Conservation (phyloP, 805 yeast species). For the Suhomyces sp. region DNA sequence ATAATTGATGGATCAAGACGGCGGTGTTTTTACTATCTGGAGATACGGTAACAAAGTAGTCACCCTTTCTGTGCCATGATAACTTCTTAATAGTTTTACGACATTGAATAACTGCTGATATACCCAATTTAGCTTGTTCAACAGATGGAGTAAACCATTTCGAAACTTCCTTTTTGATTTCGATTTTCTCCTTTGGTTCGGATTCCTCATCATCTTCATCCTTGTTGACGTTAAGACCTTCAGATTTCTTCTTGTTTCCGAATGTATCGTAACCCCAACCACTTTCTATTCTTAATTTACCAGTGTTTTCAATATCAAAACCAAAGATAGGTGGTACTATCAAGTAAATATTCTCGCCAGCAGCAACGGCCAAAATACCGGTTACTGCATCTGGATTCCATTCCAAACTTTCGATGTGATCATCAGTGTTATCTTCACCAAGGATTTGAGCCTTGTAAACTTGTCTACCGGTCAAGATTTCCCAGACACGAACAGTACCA, state of each 20-base stretch:
- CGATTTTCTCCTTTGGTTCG: slow-evolving; percentile 13
- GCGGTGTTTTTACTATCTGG: slow-evolving; percentile 88
- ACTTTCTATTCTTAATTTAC: slow-evolving; percentile 74
- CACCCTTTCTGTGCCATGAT: slow-evolving; percentile 97
- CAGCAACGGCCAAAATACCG: slow-evolving; percentile 82
- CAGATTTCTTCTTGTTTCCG: slow-evolving; percentile 48
- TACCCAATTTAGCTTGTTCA: slow-evolving; percentile 60
- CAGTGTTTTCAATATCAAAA: slow-evolving; percentile 77
- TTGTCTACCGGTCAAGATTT: slow-evolving; percentile 91
- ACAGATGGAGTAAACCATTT: slow-evolving; percentile 81
- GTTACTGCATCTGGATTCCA: slow-evolving; percentile 83
- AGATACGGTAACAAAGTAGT: slow-evolving; percentile 94
- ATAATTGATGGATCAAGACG: slow-evolving; percentile 89
- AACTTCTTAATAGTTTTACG: slow-evolving; percentile 71
- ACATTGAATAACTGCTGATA: slow-evolving; percentile 67
- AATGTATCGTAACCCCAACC: slow-evolving; percentile 87
- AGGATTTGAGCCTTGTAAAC: slow-evolving; percentile 62
- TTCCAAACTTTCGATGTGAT: slow-evolving; percentile 73
- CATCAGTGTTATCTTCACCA: slow-evolving; percentile 59
- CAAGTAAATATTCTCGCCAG: slow-evolving; percentile 76
- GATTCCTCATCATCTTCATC: slow-evolving; percentile 30
- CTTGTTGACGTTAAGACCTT: slow-evolving; percentile 38
- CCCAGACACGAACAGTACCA: slow-evolving; percentile 96
- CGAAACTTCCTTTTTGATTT: slow-evolving; percentile 53
- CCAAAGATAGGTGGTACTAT: slow-evolving; percentile 92